Conservation (phyloP, 2,329 filamentous ascomycete genomes). For the Paraphaeosphaeria minitans region DNA sequence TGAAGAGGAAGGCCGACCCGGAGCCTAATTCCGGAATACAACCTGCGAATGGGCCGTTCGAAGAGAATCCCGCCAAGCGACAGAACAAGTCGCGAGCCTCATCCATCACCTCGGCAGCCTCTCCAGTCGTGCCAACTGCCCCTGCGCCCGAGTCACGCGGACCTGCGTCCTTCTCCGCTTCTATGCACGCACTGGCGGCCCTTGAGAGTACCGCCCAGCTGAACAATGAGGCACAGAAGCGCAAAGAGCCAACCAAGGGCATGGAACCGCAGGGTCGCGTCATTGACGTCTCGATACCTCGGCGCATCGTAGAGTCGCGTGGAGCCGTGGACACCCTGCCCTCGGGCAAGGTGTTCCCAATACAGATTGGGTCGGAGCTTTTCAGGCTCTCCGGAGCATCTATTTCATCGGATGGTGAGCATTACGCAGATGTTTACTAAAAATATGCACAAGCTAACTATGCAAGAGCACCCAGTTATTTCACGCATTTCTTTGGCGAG, state of each 20-base stretch:
- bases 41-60: conserved; percentile 21
- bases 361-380: conserved; percentile 72
- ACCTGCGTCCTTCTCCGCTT: conserved; percentile 25
- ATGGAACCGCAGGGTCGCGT: conserved; percentile 41
- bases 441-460: conserved; percentile 50
- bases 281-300: conserved; percentile 41
- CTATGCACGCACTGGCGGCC: conserved; percentile 19
- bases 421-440: conserved; percentile 10
- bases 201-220: conserved; percentile 23
- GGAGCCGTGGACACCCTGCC: conserved; percentile 58
- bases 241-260: conserved; percentile 37
- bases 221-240: conserved; percentile 25
- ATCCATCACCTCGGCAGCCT: conserved; percentile 35
- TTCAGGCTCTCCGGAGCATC: conserved; percentile 72
- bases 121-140: conserved; percentile 23
- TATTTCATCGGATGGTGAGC: conserved; percentile 72
- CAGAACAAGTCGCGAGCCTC: conserved; percentile 40
- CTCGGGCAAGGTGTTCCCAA: conserved; percentile 72
- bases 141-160: conserved; percentile 25
- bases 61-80: conserved; percentile 37
- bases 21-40: conserved; percentile 36
- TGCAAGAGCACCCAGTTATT: conserved; percentile 86
- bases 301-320: conserved; percentile 35
- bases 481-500: conserved; percentile 89
- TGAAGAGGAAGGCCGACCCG: conserved; percentile 46